A percentile compares a stretch with the other conserved stretches of the same genome.
Conservation (phyloP, 2,329 filamentous ascomycete species). For the Daldinia eschscholtzii region DNA sequence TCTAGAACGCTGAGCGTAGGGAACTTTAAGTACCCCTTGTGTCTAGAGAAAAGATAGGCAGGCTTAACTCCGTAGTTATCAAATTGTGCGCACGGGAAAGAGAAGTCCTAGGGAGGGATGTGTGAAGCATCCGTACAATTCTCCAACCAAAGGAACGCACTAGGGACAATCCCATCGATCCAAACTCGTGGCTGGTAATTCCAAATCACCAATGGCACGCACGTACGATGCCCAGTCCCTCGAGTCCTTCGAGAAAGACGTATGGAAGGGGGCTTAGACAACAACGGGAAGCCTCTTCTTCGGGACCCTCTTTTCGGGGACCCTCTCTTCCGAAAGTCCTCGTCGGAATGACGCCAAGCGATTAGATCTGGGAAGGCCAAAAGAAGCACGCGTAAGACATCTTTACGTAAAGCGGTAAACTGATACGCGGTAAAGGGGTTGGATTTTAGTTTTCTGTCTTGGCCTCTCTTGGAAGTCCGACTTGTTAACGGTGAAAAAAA, state of each 20-base stretch:
- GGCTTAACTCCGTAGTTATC: background rate
- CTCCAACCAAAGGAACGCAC: constrained; percentile 12
- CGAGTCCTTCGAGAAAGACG: constrained; percentile 43
- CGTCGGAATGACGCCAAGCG: constrained; percentile 30
- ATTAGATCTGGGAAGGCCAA: constrained; percentile 31
- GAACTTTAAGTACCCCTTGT: background rate
- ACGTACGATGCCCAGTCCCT: background rate
- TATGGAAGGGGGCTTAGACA: constrained; percentile 44
- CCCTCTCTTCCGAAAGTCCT: constrained; percentile 3
- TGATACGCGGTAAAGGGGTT: constrained; percentile 29
- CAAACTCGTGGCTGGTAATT: constrained; percentile 26
- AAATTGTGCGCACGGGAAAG: background rate
- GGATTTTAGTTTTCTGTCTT: constrained; percentile 22
- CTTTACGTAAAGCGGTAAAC: constrained; percentile 33
- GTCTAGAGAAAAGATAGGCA: background rate
- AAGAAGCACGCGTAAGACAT: constrained; percentile 2
- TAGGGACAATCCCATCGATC: constrained; percentile 12
- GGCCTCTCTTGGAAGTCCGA: constrained; percentile 19
- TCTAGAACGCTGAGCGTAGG: background rate
- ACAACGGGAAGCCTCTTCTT: constrained; percentile 15
- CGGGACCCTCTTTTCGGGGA: background rate
- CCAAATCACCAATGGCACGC: background rate
- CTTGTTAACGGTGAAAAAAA: constrained; percentile 12
- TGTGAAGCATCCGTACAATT: constrained; percentile 21
- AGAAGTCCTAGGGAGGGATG: constrained; percentile 10